Evolutionary conservation across 495 filamentous ascomycete genomes (phyloP).

Genomic region (Tuber microsphaerosporum): DNA sequence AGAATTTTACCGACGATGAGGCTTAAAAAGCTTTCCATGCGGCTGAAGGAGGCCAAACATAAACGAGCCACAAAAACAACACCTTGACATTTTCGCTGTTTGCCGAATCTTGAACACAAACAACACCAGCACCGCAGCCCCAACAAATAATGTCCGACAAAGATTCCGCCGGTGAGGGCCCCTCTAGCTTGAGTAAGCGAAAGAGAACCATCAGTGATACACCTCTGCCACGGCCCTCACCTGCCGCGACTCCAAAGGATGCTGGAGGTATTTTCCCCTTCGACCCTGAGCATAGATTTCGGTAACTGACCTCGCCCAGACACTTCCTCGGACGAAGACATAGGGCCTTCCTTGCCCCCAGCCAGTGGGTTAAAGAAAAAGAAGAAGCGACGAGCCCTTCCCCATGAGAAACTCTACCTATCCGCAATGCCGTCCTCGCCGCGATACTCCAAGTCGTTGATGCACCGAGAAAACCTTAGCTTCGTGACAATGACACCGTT

Average conservation of each 20-base stretch:
- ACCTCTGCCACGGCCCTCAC: not conserved
- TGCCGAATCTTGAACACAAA: not conserved
- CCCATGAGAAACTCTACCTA: constrained; percentile 79
- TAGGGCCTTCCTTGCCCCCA: constrained; percentile 77
- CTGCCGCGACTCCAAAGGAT: not conserved
- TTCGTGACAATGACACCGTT: constrained; percentile 78
- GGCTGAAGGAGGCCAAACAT: constrained; percentile 3
- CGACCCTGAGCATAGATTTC: not conserved
- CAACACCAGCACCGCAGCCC: not conserved
- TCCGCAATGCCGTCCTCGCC: constrained; percentile 73
- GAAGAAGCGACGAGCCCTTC: constrained; percentile 76
- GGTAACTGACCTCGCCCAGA: constrained; percentile 44
- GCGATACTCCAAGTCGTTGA: constrained; percentile 91
- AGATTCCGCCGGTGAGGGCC: not conserved
- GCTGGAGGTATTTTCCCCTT: not conserved
- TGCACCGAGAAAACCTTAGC: constrained; percentile 92
- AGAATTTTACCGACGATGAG: constrained; percentile 7
- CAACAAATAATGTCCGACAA: not conserved
- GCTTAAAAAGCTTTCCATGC: constrained; percentile 9
- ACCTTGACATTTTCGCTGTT: not conserved
- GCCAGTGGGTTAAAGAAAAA: constrained; percentile 48
- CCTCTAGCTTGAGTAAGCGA: not conserved
- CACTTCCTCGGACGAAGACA: constrained; percentile 84
- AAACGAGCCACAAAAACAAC: not conserved
- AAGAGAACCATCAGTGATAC: not conserved